Percentiles rank a stretch among this genome's conserved stretches.
Evolutionary conservation across 2,329 filamentous ascomycete species (phyloP).

Genomic region (Chrysoporthe deuterocubensis): DNA sequence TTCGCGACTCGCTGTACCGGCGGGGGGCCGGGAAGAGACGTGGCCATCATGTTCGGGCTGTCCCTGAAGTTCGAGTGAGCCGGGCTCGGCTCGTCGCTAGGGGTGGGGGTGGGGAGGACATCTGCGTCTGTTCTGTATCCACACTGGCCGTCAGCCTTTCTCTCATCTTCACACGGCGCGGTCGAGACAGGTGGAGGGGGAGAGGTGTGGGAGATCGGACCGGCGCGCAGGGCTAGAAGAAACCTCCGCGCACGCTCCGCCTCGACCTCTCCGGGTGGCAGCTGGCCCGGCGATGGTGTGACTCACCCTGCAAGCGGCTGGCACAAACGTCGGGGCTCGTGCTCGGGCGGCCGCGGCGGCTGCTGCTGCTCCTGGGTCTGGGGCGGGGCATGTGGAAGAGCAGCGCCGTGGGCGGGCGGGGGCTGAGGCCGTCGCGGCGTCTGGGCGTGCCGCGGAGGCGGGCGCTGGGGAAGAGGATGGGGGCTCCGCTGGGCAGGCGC

Average conservation of each 20-base stretch:
- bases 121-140: slow-evolving; percentile 29
- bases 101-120: slow-evolving; percentile 64
- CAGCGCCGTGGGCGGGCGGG: background rate
- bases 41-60: slow-evolving; percentile 38
- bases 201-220: no score
- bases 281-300: background rate
- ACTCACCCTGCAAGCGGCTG: background rate
- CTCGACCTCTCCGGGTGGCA: background rate
- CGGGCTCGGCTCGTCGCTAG: slow-evolving; percentile 64
- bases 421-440: background rate
- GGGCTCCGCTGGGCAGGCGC: slow-evolving; percentile 26
- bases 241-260: background rate
- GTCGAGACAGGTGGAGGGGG: no score
- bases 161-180: background rate
- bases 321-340: background rate
- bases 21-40: slow-evolving; percentile 33
- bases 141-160: slow-evolving; percentile 11
- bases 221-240: background rate
- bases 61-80: slow-evolving; percentile 40
- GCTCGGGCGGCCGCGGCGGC: background rate
- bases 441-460: background rate
- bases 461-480: slow-evolving; percentile 13
- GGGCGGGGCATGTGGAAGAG: background rate
- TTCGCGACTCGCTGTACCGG: slow-evolving; percentile 10
- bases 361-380: background rate